Evolutionary conservation across 768 basidiomycete genomes (phyloP), one percentile per base, ranked within the genome.

Genomic region (Collybia nuda): DNA sequence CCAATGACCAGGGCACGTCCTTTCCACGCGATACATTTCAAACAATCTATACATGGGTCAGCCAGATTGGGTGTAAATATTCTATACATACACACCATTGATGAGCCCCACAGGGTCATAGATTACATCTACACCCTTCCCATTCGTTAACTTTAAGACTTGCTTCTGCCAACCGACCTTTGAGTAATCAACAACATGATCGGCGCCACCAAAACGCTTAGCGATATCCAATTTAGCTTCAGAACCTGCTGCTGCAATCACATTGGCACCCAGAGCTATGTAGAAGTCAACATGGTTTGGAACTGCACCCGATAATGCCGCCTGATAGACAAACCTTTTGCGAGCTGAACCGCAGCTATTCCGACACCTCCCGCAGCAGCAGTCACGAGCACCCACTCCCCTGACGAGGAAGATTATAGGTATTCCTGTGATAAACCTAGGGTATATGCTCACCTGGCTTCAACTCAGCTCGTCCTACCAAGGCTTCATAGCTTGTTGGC

Each of bases 341-440:
- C 95, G 47, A 98, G 78, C 63, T 98, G 96, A 15, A 94, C 84
- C 6, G 96, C 95, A 5, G 86, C 85, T 44, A 96, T 84, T 0
- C 95, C 95, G 4, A 98, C 94, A 11, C 94, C 96, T 2, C 96
- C 96, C 1, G 95, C 96, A n/a, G 91, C 90, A 6, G 94, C 96
- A 44, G 93, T 92, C 3, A 98, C 86, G 2, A 99, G 82, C 2
- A 97, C 82, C 82, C 88, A 93, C 70, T 98, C 96, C 18, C 89
- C 90, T 89, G 43, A 6, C 28, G 37, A 37, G 41, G n/a, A 17
- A 45, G 18, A 47, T 22, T 49, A 9, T 38, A 32, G 37, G 42
- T 15, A 42, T 32, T 18, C 14, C 17, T 43, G 44, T 6, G 32
- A 8, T 29, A 44, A 35, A 6, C 12, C 23, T 6, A 19, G 2